These are phyloP conservation scores for Hyaloscypha finlandica DNA, from an alignment of 495 filamentous ascomycete genomes.

Conservation along the genomic window DNA sequence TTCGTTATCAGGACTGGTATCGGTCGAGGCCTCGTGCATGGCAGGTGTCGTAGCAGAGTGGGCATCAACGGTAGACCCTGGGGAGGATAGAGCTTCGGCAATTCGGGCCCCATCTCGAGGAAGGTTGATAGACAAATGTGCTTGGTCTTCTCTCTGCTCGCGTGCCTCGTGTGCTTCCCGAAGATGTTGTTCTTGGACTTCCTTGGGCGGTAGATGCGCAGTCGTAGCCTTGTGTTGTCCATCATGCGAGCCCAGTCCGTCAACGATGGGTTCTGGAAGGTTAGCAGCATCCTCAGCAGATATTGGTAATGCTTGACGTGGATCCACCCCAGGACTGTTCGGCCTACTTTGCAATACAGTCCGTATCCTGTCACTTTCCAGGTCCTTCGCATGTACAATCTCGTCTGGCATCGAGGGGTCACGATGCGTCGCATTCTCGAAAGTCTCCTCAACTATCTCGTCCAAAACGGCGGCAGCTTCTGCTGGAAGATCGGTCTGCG, in stretches of 20 bases:
- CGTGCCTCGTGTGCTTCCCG: slow-evolving; percentile 32
- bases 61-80: slow-evolving; percentile 43
- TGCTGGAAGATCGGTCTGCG: slow-evolving; percentile 28
- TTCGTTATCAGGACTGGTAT: slow-evolving; percentile 58
- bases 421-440: slow-evolving; percentile 24
- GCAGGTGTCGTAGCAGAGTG: slow-evolving; percentile 42
- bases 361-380: slow-evolving; percentile 29
- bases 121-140: slow-evolving; percentile 23
- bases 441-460: slow-evolving; percentile 23
- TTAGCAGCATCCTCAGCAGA: slow-evolving; percentile 30
- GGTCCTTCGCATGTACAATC: slow-evolving; percentile 55
- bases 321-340: slow-evolving; percentile 35
- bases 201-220: slow-evolving; percentile 31
- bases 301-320: slow-evolving; percentile 27
- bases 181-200: slow-evolving; percentile 28
- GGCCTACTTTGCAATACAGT: slow-evolving; percentile 26
- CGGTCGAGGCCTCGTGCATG: slow-evolving; percentile 46
- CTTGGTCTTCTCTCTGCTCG: slow-evolving; percentile 23
- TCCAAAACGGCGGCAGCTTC: slow-evolving; percentile 23
- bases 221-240: slow-evolving; percentile 25
- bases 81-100: slow-evolving; percentile 43
- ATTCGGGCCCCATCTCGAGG: slow-evolving; percentile 16
- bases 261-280: slow-evolving; percentile 22
- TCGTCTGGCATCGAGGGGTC: slow-evolving; percentile 22
- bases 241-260: slow-evolving; percentile 28